These are phyloP conservation scores for Tetracladium setigerum DNA, from an alignment of 495 filamentous ascomycete genomes.

Conservation along the genomic window DNA sequence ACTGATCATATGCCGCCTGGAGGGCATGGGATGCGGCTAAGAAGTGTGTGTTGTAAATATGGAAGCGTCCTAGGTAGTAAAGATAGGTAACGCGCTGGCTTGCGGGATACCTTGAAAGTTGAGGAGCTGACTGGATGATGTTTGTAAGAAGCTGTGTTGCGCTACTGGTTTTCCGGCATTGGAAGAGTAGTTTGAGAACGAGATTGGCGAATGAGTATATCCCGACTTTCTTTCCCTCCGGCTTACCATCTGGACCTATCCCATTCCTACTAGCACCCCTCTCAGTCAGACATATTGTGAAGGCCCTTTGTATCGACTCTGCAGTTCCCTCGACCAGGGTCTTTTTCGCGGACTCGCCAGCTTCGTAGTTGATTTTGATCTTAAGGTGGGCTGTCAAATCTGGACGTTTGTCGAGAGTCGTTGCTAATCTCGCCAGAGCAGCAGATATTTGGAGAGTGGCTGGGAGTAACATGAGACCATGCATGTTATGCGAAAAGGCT, in stretches of 20 bases:
- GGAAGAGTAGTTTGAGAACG: conserved; percentile 81
- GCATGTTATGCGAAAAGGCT: conserved; percentile 67
- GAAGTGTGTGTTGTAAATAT: conserved; percentile 76
- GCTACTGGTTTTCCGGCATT: conserved; percentile 54
- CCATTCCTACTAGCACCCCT: conserved; percentile 52
- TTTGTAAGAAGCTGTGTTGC: conserved; percentile 87
- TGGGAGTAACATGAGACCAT: conserved; percentile 70
- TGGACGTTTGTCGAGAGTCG: conserved; percentile 68
- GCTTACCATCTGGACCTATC: conserved; percentile 40
- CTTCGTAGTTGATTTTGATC: conserved; percentile 32
- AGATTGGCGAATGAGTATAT: conserved; percentile 90
- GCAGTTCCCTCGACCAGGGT: conserved; percentile 79
- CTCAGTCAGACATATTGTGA: conserved; percentile 85
- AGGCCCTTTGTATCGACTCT: conserved; percentile 81
- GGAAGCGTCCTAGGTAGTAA: conserved; percentile 88
- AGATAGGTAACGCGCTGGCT: conserved; percentile 85
- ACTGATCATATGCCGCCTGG: conserved; percentile 73
- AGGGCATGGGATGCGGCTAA: conserved; percentile 64
- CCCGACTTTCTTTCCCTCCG: conserved; percentile 76
- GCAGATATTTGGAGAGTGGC: conserved; percentile 70
- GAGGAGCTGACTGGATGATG: conserved; percentile 74
- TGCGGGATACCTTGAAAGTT: conserved; percentile 72
- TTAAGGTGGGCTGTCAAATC: conserved; percentile 55
- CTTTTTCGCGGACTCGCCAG: conserved; percentile 40
- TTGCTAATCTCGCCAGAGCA: conserved; percentile 69